Conservation (phyloP, 352 stramenopile species). For the Pythium pyrilobum region DNA sequence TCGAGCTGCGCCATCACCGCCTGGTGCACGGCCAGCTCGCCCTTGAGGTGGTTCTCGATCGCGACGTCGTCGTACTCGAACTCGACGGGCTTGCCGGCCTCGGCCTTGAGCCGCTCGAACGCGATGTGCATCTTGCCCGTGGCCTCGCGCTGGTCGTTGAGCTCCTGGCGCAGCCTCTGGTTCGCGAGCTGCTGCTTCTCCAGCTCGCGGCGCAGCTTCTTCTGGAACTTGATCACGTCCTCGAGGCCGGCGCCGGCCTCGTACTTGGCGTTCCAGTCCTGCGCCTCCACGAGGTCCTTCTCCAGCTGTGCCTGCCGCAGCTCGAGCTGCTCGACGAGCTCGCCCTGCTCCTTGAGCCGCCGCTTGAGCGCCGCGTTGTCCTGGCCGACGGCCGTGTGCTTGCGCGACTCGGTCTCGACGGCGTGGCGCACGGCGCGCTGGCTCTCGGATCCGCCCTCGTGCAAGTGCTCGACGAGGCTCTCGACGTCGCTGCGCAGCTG, state of each 20-base stretch:
- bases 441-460: conserved; percentile 20
- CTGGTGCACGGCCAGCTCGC: conserved; percentile 48
- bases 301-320: conserved; percentile 49
- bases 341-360: conserved; percentile 44
- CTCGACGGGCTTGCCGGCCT: conserved; percentile 33
- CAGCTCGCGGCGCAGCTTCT: conserved; percentile 61
- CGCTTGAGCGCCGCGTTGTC: conserved; percentile 38
- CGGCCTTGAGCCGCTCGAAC: conserved; percentile 56
- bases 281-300: conserved; percentile 44
- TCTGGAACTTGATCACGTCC: conserved; percentile 70
- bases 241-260: conserved; percentile 58
- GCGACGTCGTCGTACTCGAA: conserved; percentile 63
- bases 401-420: conserved; percentile 26
- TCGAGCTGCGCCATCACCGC: conserved; percentile 59
- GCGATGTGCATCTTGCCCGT: conserved; percentile 43
- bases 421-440: conserved; percentile 31
- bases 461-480: conserved; percentile 47
- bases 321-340: conserved; percentile 50
- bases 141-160: conserved; percentile 61
- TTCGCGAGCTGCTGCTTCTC: conserved; percentile 56
- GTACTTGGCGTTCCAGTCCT: conserved; percentile 67
- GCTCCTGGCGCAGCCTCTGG: conserved; percentile 42
- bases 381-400: conserved; percentile 20
- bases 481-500: conserved; percentile 59
- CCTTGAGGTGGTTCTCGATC: conserved; percentile 46